Conservation (phyloP, 2,329 filamentous ascomycete species). For the Botrytis sinoallii region DNA sequence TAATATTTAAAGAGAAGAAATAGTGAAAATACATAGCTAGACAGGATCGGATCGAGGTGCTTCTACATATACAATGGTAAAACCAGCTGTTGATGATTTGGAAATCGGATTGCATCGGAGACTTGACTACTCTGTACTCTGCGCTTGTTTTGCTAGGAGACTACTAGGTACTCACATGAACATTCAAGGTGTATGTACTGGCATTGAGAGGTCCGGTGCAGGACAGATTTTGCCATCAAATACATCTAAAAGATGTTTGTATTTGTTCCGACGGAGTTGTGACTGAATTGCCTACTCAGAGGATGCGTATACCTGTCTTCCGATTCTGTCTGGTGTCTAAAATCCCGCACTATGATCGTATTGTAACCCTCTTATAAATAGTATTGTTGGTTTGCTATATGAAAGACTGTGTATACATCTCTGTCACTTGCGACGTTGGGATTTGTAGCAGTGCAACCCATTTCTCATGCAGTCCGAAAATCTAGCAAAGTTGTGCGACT, state of each 20-base stretch:
- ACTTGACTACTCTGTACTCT: not conserved
- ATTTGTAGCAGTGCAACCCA: not conserved
- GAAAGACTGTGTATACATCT: not conserved
- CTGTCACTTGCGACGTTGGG: not conserved
- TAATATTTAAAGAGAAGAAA: not conserved
- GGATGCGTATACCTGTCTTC: not conserved
- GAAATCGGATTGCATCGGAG: not conserved
- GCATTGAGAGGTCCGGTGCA: not conserved
- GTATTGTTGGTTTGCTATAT: not conserved
- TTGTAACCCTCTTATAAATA: not conserved
- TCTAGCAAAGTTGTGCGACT: not conserved
- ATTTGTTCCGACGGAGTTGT: not conserved
- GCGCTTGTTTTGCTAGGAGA: not conserved
- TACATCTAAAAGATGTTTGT: not conserved
- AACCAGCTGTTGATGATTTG: not conserved
- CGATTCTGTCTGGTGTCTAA: too few relatives aligned
- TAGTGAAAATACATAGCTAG: not conserved
- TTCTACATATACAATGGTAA: not conserved
- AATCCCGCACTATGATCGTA: not conserved
- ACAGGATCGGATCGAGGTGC: not conserved
- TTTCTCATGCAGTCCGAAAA: not conserved
- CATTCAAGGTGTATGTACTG: too few relatives aligned
- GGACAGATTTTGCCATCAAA: accelerated
- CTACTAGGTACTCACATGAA: too few relatives aligned
- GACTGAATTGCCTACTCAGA: not conserved